Base-by-base conservation (phyloP, 371 early-diverging fungal genomes). In the Mucor velutinosus region DNA sequence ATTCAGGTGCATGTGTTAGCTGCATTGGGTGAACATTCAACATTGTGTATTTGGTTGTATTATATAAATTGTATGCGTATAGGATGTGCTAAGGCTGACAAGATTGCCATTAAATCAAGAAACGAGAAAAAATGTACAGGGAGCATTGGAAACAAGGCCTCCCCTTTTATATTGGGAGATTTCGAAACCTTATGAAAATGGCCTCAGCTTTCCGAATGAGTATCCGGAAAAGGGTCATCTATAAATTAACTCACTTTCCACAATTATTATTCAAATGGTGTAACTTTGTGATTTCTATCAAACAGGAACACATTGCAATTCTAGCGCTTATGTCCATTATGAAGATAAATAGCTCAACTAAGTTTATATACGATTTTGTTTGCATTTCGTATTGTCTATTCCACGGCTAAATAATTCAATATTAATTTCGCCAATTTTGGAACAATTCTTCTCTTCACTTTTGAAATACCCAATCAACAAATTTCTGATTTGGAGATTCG, bases 11-110 rank as follows among this genome's bases (percentile, higher is more conserved):
- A 51, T 64, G 41, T 23, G 53, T 49, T 3, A 64, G 21, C 12
- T 59, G 64, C 25, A 43, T 43, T 37, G 71, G 71, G 43, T 70
- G 53, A 32, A 70, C 65, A 35, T 60, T 65, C 23, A 70, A 51
- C 51, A 66, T 70, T 0, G n/a, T 65, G 30, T 30, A 8, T 19
- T 39, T 29, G 15, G 29, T 19, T 41, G 21, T 53, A 41, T 19
- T 29, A 10, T 27, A 25, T 23, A 47, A 30, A 11, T 27, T 32
- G 30, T 49, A 49, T 37, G 37, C 37, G 37, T 37, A 37, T 11
- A 12, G 7, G 1, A 14, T 14, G 37, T 37, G 37, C 37, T 37
- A 6, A 30, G 37, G 37, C 37, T 37, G 37, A 37, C 37, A 12
- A 37, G 2, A 37, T 2, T 37, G 37, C 14, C 37, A 37, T 37